Base-by-base conservation (phyloP, 768 basidiomycete genomes). In the Mycena galericulata region DNA sequence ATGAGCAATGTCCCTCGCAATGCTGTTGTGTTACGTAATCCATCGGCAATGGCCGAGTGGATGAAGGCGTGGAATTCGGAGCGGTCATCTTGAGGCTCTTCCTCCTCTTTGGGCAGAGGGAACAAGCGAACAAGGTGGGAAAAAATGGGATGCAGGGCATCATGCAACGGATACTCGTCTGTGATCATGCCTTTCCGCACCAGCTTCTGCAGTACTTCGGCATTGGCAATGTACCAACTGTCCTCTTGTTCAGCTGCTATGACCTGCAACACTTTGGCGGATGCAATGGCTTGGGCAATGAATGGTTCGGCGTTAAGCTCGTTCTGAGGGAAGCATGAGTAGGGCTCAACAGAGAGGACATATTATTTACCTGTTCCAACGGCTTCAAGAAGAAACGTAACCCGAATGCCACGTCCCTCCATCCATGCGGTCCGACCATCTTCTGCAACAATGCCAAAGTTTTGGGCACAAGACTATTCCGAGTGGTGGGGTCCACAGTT, bases 331-430 rank as follows among this genome's bases (percentile, higher is more conserved):
- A 36, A 46, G 64, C 8, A 59, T 74, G 40, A 65, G 34, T 29
- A 40, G 75, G 68, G 8, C 1, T 34, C 41, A 34, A 26, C 30
- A 60, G 26, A 54, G 62, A 56, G 34, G 18, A 5, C 24, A 29
- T 58, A 51, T 20, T 36, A 45, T 85, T 74, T 73, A 94, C 96
- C 83, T 90, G 91, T 73, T 94, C 92, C 45, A 99, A 86, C 1
- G 92, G 87, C 34, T 95, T 87, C 54, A 91, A 88, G 81, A 99
- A 98, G 80, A 92, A 98, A 59, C 92, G 88, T 49, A 98, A 82
- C 67, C 98, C 97, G 69, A 98, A 91, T 9, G 92, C 93, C 7
- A 98, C 95, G 70, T 97, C 96, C 10, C 86, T 89, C 93, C 98
- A 96, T 11, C 96, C 96, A 53, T 86, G 86, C 1, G 93, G 90